phyloP scores from a whole-genome alignment of 2,329 filamentous ascomycete species.

The Pyrenophora tritici-repentis region DNA sequence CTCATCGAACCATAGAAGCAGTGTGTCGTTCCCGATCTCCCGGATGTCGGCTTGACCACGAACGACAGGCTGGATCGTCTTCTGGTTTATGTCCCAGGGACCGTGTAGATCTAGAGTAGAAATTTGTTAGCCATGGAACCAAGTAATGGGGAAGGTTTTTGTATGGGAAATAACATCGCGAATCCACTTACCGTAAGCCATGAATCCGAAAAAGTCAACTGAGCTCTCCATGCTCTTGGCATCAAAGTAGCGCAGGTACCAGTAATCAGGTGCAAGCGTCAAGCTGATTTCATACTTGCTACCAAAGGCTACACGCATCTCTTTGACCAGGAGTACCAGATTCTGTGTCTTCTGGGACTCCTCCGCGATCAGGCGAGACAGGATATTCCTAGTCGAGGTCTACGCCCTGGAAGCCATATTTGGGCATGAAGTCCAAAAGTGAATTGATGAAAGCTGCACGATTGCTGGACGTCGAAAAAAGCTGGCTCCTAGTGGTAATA shows the following conservation, averaged over 20 bases:
- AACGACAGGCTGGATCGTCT: constrained; percentile 23
- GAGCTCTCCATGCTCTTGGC: constrained; percentile 43
- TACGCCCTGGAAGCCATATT: constrained; percentile 52
- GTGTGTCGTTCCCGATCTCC: constrained; percentile 46
- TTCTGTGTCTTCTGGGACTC: constrained; percentile 41
- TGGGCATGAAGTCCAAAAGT: constrained; percentile 46
- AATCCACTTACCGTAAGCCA: neutral
- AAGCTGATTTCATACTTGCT: constrained; percentile 30
- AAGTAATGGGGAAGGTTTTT: too few relatives aligned
- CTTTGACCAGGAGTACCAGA: constrained; percentile 19
- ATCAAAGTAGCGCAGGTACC: constrained; percentile 35
- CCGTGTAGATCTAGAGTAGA: too few relatives aligned
- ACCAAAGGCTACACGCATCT: constrained; percentile 18
- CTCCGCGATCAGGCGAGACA: constrained; percentile 40
- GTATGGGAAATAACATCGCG: too few relatives aligned
- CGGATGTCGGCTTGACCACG: constrained; percentile 52
- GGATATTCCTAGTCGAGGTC: constrained; percentile 53
- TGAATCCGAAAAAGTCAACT: constrained; percentile 31
- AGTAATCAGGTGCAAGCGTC: constrained; percentile 24
- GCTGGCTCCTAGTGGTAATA: too few relatives aligned
- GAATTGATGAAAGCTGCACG: constrained; percentile 31
- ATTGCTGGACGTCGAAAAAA: neutral
- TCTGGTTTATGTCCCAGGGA: constrained; percentile 41
- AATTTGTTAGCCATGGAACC: too few relatives aligned
- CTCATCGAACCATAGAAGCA: constrained; percentile 51